Conservation (phyloP, 108 stramenopile species). For the Discostella pseudostelligera region DNA sequence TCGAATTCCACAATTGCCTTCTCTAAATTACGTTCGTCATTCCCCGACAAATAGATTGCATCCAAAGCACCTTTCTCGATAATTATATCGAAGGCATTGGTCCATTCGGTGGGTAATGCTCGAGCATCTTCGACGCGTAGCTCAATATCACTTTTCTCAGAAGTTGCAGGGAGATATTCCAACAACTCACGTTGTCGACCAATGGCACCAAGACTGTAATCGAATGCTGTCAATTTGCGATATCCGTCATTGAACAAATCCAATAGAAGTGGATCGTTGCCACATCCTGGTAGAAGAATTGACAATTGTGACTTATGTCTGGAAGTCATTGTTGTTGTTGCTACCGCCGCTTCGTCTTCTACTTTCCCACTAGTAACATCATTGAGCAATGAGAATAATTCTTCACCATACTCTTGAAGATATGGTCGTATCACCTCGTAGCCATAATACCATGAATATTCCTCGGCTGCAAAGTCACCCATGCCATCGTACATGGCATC, state of each 20-base stretch:
- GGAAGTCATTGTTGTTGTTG: not conserved
- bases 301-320: conserved; percentile 18
- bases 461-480: conserved; percentile 75
- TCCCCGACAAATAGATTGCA: conserved; percentile 78
- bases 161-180: conserved; percentile 40
- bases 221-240: conserved; percentile 58
- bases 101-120: conserved; percentile 54
- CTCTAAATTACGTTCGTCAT: conserved; percentile 57
- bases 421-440: conserved; percentile 53
- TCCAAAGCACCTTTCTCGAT: conserved; percentile 81
- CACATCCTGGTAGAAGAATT: conserved; percentile 73
- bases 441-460: conserved; percentile 83
- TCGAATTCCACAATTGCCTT: conserved; percentile 53
- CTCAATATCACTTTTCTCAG: conserved; percentile 32
- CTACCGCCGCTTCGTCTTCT: not conserved
- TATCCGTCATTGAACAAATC: conserved; percentile 70
- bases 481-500: conserved; percentile 73
- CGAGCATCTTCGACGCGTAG: conserved; percentile 60
- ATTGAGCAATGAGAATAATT: not conserved
- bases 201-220: conserved; percentile 71
- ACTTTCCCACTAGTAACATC: not conserved
- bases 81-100: conserved; percentile 58
- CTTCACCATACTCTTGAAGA: conserved; percentile 17
- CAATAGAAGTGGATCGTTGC: conserved; percentile 71
- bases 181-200: conserved; percentile 70